Evolutionary conservation across 345 rosid species (phyloP).

Genomic region (Eucalyptus pauciflora): DNA sequence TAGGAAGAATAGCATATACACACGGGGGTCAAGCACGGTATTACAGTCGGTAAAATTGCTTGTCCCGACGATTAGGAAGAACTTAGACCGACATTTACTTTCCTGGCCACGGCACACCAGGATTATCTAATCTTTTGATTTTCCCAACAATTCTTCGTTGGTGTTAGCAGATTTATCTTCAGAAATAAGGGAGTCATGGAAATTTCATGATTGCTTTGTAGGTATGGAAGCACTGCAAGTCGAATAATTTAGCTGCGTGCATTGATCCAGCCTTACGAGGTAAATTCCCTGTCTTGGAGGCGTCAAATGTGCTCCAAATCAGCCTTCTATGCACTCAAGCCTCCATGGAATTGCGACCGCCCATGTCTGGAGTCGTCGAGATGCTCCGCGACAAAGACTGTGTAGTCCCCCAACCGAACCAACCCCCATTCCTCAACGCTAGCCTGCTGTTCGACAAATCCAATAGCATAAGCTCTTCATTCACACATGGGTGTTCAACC

Average conservation of each 20-base stretch:
- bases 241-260: constrained; percentile 7
- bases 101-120: background rate
- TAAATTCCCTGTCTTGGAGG: constrained; percentile 20
- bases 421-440: constrained; percentile 64
- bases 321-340: constrained; percentile 80
- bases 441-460: constrained; percentile 27
- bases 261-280: constrained; percentile 26
- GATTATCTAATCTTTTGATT: background rate
- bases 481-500: background rate
- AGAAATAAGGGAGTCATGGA: background rate
- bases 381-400: constrained; percentile 26
- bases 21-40: constrained; percentile 33
- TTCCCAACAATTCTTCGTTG: background rate
- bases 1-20: constrained; percentile 44
- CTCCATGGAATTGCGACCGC: constrained; percentile 37
- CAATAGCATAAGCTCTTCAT: background rate
- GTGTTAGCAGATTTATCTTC: background rate
- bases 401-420: constrained; percentile 32
- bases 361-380: constrained; percentile 36
- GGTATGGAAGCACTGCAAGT: constrained; percentile 60
- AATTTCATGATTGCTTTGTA: background rate
- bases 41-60: constrained; percentile 28
- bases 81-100: background rate
- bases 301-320: constrained; percentile 39
- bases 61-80: background rate